Evolutionary conservation across 495 filamentous ascomycete genomes (phyloP), one percentile per base, ranked within the genome.

Genomic region (Aspergillus asperescens): DNA sequence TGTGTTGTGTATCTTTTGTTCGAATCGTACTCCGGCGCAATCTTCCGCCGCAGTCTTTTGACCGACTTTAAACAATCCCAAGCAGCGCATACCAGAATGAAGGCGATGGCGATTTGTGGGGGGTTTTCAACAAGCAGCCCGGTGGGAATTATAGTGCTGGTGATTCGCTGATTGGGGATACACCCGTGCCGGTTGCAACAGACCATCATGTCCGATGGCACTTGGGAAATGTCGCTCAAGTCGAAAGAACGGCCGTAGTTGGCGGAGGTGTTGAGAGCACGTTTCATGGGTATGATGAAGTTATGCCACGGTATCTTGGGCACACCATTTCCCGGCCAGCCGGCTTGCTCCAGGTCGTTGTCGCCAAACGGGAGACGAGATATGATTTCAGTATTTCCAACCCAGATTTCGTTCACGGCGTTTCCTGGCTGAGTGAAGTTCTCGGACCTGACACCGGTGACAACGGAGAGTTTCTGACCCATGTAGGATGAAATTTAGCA

Each of bases 231-330:
- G 39, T 2, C 23, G 39, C 20, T 42, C 18, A 22, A 42, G 39
- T 42, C 23, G 7, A 25, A 2, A 25, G 20, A 4, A 10, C 9
- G 12, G 22, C 5, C 13, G 13, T 19, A 24, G 13, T 24, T 31
- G 20, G 9, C 24, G 41, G 12, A 16, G 25, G 10, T 35, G 4
- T 23, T 12, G 29, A 47, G 19, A 18, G 27, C 53, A 4, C 69
- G 62, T 29, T 68, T 70, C 50, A 70, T 25, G 7, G 67, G 69
- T n/a, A 72, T 72, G 37, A 70, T 65, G 34, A 72, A 72, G 9
- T 72, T 64, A 59, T 69, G 67, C 69, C 69, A 72, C 0, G 69
- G 69, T 10, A 72, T 69, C 42, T 72, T 72, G 5, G 69, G 69
- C 41, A 57, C 62, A n/a, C 52, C 52, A 1, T 58, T 59, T 0